Conservation (phyloP, 1,284 basidiomycete genomes). For the Gymnopus androsaceus region DNA sequence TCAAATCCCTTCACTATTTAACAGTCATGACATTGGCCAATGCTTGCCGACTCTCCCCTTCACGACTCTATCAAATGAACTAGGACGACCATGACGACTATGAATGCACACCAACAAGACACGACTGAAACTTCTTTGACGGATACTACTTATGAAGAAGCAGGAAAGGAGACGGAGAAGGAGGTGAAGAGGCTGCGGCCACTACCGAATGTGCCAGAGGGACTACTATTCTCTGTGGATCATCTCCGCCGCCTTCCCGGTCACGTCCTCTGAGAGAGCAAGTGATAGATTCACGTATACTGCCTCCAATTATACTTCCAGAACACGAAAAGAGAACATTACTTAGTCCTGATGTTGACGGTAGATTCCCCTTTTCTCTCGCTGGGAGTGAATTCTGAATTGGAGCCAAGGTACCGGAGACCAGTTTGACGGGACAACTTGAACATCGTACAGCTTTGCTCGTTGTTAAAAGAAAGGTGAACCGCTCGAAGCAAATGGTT, state of each 20-base stretch:
- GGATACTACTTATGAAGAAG: neutral
- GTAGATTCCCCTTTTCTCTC: neutral
- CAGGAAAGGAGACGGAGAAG: neutral
- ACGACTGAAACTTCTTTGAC: constrained; percentile 1
- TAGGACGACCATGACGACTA: neutral
- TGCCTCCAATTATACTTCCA: constrained; percentile 2
- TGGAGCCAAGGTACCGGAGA: neutral
- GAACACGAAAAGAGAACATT: constrained; percentile 4
- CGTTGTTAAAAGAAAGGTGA: constrained; percentile 55
- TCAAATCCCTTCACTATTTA: no score
- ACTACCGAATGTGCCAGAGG: neutral
- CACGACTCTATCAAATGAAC: neutral
- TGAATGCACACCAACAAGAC: constrained; percentile 1
- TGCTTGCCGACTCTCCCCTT: neutral
- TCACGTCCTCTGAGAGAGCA: constrained; percentile 3
- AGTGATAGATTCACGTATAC: neutral
- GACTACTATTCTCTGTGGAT: constrained; percentile 1
- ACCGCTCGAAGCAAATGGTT: constrained; percentile 52
- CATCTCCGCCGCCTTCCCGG: neutral
- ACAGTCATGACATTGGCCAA: no score
- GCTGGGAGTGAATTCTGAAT: neutral
- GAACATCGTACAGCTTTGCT: constrained; percentile 51
- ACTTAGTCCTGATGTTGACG: constrained; percentile 9
- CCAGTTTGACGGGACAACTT: constrained; percentile 35
- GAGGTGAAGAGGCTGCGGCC: neutral